phyloP scores from a whole-genome alignment of 306 rosid genomes.

The Castanea mollissima region DNA sequence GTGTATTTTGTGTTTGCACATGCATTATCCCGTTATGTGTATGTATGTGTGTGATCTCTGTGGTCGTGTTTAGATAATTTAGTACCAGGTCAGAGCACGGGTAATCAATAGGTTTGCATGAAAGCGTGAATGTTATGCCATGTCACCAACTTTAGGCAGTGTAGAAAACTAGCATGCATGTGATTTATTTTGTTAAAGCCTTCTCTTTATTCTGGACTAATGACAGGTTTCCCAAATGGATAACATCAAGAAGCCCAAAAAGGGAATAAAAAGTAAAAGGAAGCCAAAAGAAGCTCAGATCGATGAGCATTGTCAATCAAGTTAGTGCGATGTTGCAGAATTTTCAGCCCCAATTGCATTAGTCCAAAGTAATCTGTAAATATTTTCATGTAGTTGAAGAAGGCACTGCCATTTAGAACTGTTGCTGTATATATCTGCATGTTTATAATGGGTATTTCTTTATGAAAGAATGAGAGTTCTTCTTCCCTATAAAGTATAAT shows the following conservation, averaged over 20 bases:
- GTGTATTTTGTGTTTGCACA: too few species aligned
- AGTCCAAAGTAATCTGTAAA: constrained; percentile 17
- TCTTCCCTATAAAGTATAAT: neutral
- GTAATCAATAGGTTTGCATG: too few species aligned
- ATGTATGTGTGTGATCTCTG: neutral
- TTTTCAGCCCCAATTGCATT: neutral
- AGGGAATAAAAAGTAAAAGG: constrained; percentile 19
- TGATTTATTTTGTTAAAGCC: neutral
- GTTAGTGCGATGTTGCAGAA: neutral
- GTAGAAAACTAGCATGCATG: too few species aligned
- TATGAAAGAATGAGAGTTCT: neutral
- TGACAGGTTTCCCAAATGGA: constrained; percentile 60
- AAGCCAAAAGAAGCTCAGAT: constrained; percentile 17
- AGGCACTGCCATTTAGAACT: neutral
- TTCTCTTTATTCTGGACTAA: constrained; percentile 15
- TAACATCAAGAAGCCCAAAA: constrained; percentile 46
- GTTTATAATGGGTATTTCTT: neutral
- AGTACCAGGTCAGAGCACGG: neutral
- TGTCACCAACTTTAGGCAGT: too few species aligned
- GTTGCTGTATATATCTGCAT: neutral
- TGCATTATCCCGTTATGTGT: neutral
- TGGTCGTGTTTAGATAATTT: neutral
- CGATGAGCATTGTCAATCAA: constrained; percentile 12
- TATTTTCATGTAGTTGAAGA: constrained; percentile 3
- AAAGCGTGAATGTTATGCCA: too few species aligned